A percentile compares a stretch with the other conserved stretches of the same genome.
Evolutionary conservation across 192 early-diverging fungal genomes (phyloP).

Genomic region (Phlyctochytrium arcticum): DNA sequence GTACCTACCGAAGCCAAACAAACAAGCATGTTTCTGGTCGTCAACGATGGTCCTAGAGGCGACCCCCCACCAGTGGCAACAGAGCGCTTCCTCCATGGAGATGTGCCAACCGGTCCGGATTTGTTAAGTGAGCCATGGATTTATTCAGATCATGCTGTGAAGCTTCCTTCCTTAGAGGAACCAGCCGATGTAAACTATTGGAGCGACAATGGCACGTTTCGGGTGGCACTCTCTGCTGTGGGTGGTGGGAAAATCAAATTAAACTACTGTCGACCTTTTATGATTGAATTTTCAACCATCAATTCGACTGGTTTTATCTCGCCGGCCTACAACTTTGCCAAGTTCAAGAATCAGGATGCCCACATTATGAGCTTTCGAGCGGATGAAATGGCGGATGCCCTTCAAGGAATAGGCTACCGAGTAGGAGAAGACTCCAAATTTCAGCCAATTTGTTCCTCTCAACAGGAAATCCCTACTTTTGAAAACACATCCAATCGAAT

Average conservation of each 20-base stretch:
- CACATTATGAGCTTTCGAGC: neutral
- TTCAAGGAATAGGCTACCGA: neutral
- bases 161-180: neutral
- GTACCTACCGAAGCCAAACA: too few species aligned
- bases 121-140: constrained; percentile 3
- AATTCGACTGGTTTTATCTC: constrained; percentile 1
- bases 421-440: neutral
- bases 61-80: neutral
- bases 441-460: constrained; percentile 7
- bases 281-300: neutral
- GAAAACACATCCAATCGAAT: neutral
- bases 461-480: constrained; percentile 5
- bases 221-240: neutral
- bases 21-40: too few species aligned
- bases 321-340: neutral
- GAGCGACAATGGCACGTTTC: constrained; percentile 15
- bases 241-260: neutral
- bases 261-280: constrained; percentile 9
- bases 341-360: constrained; percentile 2
- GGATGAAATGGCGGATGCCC: neutral
- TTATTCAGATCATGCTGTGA: neutral
- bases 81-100: neutral
- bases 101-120: neutral
- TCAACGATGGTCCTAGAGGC: neutral
- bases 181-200: neutral